Conservation (phyloP, 2,329 filamentous ascomycete genomes). For the Trichoderma guizhouense region DNA sequence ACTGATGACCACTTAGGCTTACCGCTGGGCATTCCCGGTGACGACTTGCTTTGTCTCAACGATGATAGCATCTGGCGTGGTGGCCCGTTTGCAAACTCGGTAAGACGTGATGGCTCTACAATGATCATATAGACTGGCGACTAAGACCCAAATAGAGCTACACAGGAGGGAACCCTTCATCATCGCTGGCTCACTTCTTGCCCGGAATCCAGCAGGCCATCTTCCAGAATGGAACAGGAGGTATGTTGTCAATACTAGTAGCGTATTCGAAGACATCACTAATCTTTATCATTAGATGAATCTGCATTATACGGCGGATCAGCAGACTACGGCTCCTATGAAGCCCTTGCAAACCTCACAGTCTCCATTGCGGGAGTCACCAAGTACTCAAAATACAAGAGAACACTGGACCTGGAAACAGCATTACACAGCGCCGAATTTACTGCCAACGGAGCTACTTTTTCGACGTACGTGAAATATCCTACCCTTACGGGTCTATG, state of each 20-base stretch:
- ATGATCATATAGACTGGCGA: not conserved
- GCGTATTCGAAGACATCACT: too few species aligned
- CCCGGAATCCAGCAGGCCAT: slow-evolving; percentile 44
- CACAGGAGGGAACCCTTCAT: slow-evolving; percentile 44
- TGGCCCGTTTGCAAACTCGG: slow-evolving; percentile 44
- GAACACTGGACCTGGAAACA: slow-evolving; percentile 42
- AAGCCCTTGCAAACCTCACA: slow-evolving; percentile 45
- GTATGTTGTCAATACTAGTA: slow-evolving; percentile 24
- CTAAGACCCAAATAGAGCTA: slow-evolving; percentile 33
- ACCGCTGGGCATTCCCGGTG: slow-evolving; percentile 40
- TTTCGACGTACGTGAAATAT: slow-evolving; percentile 2
- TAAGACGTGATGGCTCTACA: slow-evolving; percentile 22
- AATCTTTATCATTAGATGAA: slow-evolving; percentile 27
- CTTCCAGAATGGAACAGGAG: slow-evolving; percentile 48
- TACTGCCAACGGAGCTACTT: slow-evolving; percentile 30
- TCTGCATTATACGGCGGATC: slow-evolving; percentile 37
- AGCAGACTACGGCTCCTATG: slow-evolving; percentile 44
- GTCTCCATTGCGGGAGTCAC: slow-evolving; percentile 35
- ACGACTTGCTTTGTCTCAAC: slow-evolving; percentile 44
- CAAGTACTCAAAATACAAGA: slow-evolving; percentile 34
- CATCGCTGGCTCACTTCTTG: slow-evolving; percentile 33
- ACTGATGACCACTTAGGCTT: slow-evolving; percentile 24
- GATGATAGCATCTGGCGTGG: slow-evolving; percentile 49
- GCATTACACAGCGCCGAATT: slow-evolving; percentile 39
- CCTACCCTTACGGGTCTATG: not conserved